Base-by-base conservation (phyloP, 768 basidiomycete genomes). In the Suillus placidus region DNA sequence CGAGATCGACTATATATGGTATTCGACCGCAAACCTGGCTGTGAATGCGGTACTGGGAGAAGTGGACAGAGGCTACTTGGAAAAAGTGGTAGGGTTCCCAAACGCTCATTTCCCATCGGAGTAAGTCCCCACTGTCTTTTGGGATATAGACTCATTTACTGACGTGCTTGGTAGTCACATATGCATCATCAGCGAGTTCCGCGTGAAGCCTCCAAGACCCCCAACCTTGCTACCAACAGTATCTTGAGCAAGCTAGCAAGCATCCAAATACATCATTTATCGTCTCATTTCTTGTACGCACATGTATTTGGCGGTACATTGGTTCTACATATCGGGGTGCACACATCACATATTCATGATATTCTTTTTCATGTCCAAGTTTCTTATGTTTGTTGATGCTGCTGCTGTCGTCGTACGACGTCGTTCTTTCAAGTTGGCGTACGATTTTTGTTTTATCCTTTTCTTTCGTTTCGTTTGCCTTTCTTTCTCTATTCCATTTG, bases 71-170 rank as follows among this genome's bases (percentile, higher is more conserved):
- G 74, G 74, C 32, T 99, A 99, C 81, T 75, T 98, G 74, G 88
- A 91, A 69, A 94, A 94, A 80, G 88, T 88, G 20, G 97, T 98
- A 54, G 97, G 97, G 43, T 99, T 99, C 84, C 97, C 97, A 35
- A 96, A 98, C 77, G 87, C 89, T 2, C 94, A 98, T 75, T 97
- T 95, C 84, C 95, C 97, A 30, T 96, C 95, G 66, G 96, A 98
- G 95, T 98, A 78, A 74, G 94, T 89, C 18, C 55, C 66, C 64
- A 64, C 42, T 51, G 45, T 55, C 64, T 58, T 68, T 61, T 60
- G 56, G 62, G 7, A 49, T 65, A 64, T 52, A 35, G 54, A 34
- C 49, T 5, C 23, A 14, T 38, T 35, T 65, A 66, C 58, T 60
- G 23, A 62, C 38, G 66, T 40, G 67, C 58, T 62, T 71, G 72